These are phyloP conservation scores for Coriaria nepalensis DNA, from an alignment of 306 rosid species.

Conservation along the genomic window DNA sequence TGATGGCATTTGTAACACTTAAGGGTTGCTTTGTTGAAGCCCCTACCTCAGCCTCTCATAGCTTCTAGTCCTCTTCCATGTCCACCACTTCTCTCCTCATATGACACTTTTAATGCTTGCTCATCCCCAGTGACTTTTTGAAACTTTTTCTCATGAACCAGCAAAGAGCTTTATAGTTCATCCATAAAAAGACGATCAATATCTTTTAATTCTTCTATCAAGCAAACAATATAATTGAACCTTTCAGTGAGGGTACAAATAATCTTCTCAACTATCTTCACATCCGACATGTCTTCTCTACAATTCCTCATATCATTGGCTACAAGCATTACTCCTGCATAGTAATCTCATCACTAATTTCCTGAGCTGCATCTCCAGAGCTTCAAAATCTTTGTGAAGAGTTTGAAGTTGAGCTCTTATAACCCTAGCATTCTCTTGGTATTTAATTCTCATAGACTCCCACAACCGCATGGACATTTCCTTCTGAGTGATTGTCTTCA, in stretches of 20 bases:
- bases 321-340: neutral
- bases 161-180: neutral
- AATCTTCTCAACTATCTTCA: neutral
- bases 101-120: no score
- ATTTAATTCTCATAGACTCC: neutral
- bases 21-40: no score
- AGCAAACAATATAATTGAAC: neutral
- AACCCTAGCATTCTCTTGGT: neutral
- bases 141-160: neutral
- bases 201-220: neutral
- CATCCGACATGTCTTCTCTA: neutral
- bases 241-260: neutral
- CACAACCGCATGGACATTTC: neutral
- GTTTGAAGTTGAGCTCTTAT: neutral
- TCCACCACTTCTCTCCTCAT: no score
- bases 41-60: no score
- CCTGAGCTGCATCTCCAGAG: no score
- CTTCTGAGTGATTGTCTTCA: neutral
- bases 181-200: neutral
- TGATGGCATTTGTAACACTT: neutral
- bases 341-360: neutral
- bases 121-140: no score
- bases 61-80: no score
- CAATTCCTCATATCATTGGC: neutral
- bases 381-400: no score